Conservation (phyloP, 768 basidiomycete genomes). For the Russula brevipes region DNA sequence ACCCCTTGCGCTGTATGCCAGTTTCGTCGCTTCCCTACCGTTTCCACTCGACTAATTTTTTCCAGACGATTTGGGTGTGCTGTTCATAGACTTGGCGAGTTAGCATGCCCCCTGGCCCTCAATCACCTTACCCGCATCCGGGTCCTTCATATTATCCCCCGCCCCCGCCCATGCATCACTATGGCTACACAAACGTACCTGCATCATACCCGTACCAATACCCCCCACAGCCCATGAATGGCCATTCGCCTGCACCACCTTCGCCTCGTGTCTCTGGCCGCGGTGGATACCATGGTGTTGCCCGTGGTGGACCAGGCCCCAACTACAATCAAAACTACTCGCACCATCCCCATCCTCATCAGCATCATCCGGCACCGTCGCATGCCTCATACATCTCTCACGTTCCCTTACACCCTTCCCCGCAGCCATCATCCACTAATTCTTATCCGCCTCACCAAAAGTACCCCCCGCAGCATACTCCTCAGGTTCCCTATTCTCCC, state of each 20-base stretch:
- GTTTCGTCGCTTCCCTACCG: background rate
- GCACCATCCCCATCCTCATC: constrained; percentile 34
- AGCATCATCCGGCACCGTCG: constrained; percentile 34
- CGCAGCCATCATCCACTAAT: constrained; percentile 30
- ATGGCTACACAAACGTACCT: constrained; percentile 26
- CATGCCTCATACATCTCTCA: constrained; percentile 38
- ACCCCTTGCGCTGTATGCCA: background rate
- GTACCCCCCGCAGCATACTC: constrained; percentile 29
- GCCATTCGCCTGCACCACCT: constrained; percentile 34
- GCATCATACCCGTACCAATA: constrained; percentile 33
- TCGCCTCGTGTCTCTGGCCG: constrained; percentile 37
- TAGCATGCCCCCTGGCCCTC: constrained; percentile 27
- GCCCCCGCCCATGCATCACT: constrained; percentile 30
- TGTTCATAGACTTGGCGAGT: background rate
- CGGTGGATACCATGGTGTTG: constrained; percentile 31
- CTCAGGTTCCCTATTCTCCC: constrained; percentile 31
- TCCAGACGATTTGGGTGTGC: background rate
- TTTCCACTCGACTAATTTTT: background rate
- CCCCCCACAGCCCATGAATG: constrained; percentile 39
- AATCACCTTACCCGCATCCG: constrained; percentile 33
- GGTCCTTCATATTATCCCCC: constrained; percentile 33
- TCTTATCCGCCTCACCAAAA: constrained; percentile 33
- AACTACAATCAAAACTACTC: constrained; percentile 38
- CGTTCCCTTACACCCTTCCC: constrained; percentile 25
- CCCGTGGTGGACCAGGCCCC: constrained; percentile 35